These are phyloP conservation scores for Gracilaria caudata DNA, from an alignment of 23 red algal species.

Conservation along the genomic window DNA sequence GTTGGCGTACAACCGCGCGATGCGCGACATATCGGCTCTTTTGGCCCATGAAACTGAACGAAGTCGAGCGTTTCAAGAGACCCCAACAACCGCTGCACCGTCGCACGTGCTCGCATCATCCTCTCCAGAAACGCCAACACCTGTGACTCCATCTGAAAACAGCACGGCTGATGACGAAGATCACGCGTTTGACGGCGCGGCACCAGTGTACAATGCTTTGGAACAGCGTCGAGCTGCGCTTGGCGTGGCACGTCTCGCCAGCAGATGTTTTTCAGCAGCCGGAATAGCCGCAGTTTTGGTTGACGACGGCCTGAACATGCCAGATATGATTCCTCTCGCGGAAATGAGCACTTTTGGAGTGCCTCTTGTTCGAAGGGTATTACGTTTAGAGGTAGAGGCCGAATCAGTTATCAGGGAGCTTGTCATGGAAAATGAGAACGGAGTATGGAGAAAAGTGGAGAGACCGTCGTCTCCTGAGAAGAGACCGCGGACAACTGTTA, in stretches of 20 bases:
- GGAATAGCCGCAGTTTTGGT: conserved; percentile 59
- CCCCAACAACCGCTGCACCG: neutral
- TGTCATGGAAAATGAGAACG: conserved; percentile 40
- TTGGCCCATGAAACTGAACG: neutral
- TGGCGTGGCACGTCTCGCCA: conserved; percentile 34
- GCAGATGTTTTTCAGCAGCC: conserved; percentile 24
- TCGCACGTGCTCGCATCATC: neutral
- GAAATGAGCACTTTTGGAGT: conserved; percentile 26
- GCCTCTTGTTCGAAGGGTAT: conserved; percentile 26
- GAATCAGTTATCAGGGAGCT: conserved; percentile 43
- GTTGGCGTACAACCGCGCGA: conserved; percentile 26
- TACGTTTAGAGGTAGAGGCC: conserved; percentile 58
- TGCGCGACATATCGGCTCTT: conserved; percentile 39
- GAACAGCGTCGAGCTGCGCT: conserved; percentile 30
- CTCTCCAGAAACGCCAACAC: conserved; percentile 28
- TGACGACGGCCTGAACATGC: conserved; percentile 54
- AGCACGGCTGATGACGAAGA: conserved; percentile 2
- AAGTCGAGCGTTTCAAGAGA: neutral
- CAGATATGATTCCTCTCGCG: neutral
- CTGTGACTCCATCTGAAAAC: neutral
- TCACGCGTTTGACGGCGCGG: conserved; percentile 2
- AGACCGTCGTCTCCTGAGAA: conserved; percentile 31
- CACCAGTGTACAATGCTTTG: conserved; percentile 4
- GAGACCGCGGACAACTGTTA: conserved; percentile 5
- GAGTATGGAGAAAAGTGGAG: conserved; percentile 9